Evolutionary conservation across 177 flowering plant species (phyloP), one percentile per base, ranked within the genome.

Genomic region (Tripterygium wilfordii): DNA sequence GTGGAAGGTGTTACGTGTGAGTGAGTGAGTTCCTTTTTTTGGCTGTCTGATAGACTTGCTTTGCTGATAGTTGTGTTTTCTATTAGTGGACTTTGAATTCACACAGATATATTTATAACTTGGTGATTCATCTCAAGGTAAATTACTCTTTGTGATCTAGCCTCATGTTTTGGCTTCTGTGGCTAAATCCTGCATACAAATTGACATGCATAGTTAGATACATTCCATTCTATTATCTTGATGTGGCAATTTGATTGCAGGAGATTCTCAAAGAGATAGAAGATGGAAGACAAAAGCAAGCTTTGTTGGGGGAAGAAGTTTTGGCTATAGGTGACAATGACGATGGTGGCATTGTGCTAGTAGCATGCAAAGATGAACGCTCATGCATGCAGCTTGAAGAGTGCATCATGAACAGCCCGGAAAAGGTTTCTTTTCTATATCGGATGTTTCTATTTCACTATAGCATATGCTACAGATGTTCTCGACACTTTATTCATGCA

Each of bases 1-100:
- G 67, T 94, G 97, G 99, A 94, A 85, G 78, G 79, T 87, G 62
- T 85, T 94, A 72, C 88, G 79, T 71, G 98, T 88, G 92, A 84
- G 99, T 92, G 83, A 76, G 85, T 78, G 88, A 83, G 78, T 75
- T 73, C 58, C 66, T 31, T 45, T 65, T 31, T 52, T 47, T 37
- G 13, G 48, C 29, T 25, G 9, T 38, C 36, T 35, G 21, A n/a
- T 16, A 17, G 4, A 28, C 35, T 1, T 40, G 16, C 25, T 60
- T 54, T 42, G 8, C 23, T 3, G 17, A 7, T 7, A 38, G 23
- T 18, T 38, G 23, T n/a, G n/a, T n/a, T n/a, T n/a, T n/a, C n/a
- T n/a, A n/a, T n/a, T n/a, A n/a, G n/a, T n/a, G n/a, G n/a, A n/a
- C n/a, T n/a, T n/a, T n/a, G n/a, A n/a, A n/a, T n/a, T n/a, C n/a